Conservation (phyloP, 2,329 filamentous ascomycete species). For the Phyllosticta paracitricarpa region DNA sequence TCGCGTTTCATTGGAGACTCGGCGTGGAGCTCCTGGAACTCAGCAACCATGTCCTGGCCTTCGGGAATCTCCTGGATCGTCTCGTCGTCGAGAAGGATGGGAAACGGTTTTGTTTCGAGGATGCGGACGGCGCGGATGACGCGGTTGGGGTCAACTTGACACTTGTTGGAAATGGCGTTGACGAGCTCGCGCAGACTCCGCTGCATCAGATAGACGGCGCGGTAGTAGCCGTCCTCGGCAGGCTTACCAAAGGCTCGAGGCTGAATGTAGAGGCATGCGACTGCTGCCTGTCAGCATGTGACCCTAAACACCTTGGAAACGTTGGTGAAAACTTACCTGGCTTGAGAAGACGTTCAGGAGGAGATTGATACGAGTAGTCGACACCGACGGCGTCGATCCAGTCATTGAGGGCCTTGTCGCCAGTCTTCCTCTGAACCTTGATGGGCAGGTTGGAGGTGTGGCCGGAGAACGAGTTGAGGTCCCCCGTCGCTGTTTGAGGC, state of each 20-base stretch:
- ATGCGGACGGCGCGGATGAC: slow-evolving; percentile 64
- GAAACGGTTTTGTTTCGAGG: slow-evolving; percentile 57
- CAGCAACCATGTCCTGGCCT: slow-evolving; percentile 77
- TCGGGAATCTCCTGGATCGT: slow-evolving; percentile 74
- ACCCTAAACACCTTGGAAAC: slow-evolving; percentile 8
- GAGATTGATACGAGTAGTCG: slow-evolving; percentile 75
- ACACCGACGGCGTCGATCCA: slow-evolving; percentile 91
- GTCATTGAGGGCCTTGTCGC: slow-evolving; percentile 58
- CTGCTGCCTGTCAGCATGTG: slow-evolving; percentile 35
- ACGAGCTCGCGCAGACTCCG: slow-evolving; percentile 68
- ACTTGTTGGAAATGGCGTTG: slow-evolving; percentile 64
- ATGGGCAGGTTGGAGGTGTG: slow-evolving; percentile 40
- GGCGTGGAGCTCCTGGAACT: slow-evolving; percentile 54
- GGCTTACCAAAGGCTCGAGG: slow-evolving; percentile 40
- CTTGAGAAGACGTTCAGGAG: slow-evolving; percentile 59
- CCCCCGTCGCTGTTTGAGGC: slow-evolving; percentile 43
- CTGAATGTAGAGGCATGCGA: slow-evolving; percentile 84
- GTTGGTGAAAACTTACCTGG: slow-evolving; percentile 39
- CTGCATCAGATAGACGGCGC: slow-evolving; percentile 75
- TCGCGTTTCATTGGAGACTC: slow-evolving; percentile 40
- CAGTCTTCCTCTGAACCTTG: slow-evolving; percentile 45
- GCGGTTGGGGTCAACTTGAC: slow-evolving; percentile 62
- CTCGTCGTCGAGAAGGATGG: slow-evolving; percentile 85
- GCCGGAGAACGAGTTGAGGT: slow-evolving; percentile 34
- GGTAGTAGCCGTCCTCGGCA: slow-evolving; percentile 55